Evolutionary conservation across 495 filamentous ascomycete species (phyloP).

Genomic region (Melanomma pulvis-pyrius): DNA sequence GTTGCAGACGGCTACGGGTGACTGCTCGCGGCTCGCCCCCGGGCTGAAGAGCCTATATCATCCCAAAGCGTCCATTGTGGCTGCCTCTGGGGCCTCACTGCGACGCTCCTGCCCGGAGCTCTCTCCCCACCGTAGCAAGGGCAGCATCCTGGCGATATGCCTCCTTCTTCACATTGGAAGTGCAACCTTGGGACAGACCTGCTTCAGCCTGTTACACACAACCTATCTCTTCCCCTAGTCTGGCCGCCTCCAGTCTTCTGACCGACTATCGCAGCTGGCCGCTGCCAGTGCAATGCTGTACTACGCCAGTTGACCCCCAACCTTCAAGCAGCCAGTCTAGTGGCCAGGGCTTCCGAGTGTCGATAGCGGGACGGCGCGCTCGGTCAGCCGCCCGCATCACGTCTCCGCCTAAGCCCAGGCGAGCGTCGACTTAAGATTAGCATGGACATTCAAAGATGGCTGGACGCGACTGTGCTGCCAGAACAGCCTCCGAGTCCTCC

Average conservation of each 20-base stretch:
- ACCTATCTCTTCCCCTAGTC: constrained; percentile 10
- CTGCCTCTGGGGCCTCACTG: neutral
- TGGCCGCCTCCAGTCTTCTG: constrained; percentile 15
- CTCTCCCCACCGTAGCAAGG: constrained; percentile 4
- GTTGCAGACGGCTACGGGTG: neutral
- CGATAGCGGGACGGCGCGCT: constrained; percentile 25
- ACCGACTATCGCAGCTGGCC: constrained; percentile 16
- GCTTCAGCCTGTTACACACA: constrained; percentile 29
- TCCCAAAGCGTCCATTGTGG: constrained; percentile 4
- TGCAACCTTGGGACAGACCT: constrained; percentile 23
- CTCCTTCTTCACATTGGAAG: neutral
- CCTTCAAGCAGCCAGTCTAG: neutral
- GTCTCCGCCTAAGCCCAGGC: constrained; percentile 1
- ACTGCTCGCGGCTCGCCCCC: neutral
- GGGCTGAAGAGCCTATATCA: neutral
- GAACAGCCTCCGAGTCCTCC: constrained; percentile 26
- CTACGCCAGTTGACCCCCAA: constrained; percentile 14
- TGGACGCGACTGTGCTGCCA: constrained; percentile 28
- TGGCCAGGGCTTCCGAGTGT: constrained; percentile 3
- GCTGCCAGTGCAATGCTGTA: constrained; percentile 27
- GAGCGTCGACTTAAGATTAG: neutral
- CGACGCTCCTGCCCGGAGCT: neutral
- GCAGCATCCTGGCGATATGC: constrained; percentile 25
- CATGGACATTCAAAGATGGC: constrained; percentile 37
- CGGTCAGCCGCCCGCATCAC: constrained; percentile 26